Conservation (phyloP, 2,329 filamentous ascomycete genomes). For the Exutisphaerella laricina region DNA sequence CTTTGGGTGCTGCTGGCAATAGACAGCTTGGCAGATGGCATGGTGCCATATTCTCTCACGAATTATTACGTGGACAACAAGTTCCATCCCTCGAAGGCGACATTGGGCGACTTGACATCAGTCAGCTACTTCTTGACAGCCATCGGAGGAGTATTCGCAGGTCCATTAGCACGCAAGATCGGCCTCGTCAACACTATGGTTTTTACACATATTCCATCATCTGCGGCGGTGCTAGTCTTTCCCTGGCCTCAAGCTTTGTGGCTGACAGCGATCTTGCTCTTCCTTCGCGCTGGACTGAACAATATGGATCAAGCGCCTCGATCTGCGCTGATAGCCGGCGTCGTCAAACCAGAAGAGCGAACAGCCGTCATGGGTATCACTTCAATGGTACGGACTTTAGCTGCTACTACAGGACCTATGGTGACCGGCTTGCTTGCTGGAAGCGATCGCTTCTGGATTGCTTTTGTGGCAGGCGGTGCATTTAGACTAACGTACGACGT, state of each 20-base stretch:
- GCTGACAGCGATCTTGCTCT: slow-evolving; percentile 51
- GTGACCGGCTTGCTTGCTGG: slow-evolving; percentile 54
- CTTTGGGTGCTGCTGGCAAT: slow-evolving; percentile 63
- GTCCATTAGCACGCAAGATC: slow-evolving; percentile 60
- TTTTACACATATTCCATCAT: slow-evolving; percentile 50
- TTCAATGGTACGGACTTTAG: slow-evolving; percentile 54
- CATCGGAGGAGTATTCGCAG: slow-evolving; percentile 47
- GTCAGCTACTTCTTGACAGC: slow-evolving; percentile 41
- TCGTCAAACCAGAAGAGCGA: slow-evolving; percentile 59
- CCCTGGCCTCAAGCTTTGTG: slow-evolving; percentile 49
- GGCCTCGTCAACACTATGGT: slow-evolving; percentile 64
- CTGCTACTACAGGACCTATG: slow-evolving; percentile 50
- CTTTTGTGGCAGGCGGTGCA: slow-evolving; percentile 53
- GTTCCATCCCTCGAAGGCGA: slow-evolving; percentile 48
- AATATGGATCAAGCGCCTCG: slow-evolving; percentile 66
- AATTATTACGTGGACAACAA: slow-evolving; percentile 54
- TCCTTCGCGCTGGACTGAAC: slow-evolving; percentile 58
- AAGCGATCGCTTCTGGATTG: slow-evolving; percentile 54
- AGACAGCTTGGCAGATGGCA: slow-evolving; percentile 61
- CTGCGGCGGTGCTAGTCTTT: slow-evolving; percentile 55
- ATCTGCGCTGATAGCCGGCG: slow-evolving; percentile 60
- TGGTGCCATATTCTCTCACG: slow-evolving; percentile 51
- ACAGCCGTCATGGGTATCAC: slow-evolving; percentile 69
- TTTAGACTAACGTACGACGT: slow-evolving; percentile 54
- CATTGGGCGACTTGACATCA: slow-evolving; percentile 51